Evolutionary conservation across 1,284 basidiomycete species (phyloP), one percentile per base, ranked within the genome.

Genomic region (Rhodotorula mucilaginosa): DNA sequence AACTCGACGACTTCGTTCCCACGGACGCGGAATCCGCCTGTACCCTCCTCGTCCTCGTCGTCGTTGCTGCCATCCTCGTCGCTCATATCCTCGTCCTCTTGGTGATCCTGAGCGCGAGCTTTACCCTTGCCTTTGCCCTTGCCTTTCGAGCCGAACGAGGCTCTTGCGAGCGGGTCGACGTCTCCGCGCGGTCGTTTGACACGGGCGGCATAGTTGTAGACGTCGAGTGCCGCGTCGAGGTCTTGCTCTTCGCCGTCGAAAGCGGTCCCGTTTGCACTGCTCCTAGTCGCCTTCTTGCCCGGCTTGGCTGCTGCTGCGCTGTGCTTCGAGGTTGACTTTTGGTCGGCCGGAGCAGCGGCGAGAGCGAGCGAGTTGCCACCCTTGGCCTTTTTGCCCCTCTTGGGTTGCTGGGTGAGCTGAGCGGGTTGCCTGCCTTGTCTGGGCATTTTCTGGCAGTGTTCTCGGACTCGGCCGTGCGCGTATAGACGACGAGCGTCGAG

Each of bases 1-100:
- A 75, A 74, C 34, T 76, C 74, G 58, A 74, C 56, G 39, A 70
- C 61, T 31, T 70, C 70, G 52, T 77, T 64, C 16, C 73, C 73
- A n/a, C 54, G 63, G 19, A 72, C 64, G 34, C 58, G 57, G 67
- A 74, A 68, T 19, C 69, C 69, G 29, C 67, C 70, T 2, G 26
- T 59, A 18, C 61, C 72, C 31, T 58, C 65, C 13, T 58, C 34
- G 39, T 68, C 70, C 23, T 64, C 73, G 34, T 69, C 71, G 10
- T 58, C 31, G 39, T 68, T 69, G 18, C 62, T 71, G 23, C 63
- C 73, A 5, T 54, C 58, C 18, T 69, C 71, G 5, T 70, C 67
- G 19, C 59, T 47, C 16, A 71, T 67, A 12, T 67, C 65, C 29
- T 68, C 73, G 51, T 48, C 59, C n/a, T 70, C 66, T 4, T 29